Conservation (phyloP, 805 yeast genomes). For the Cyberlindnera japonica region DNA sequence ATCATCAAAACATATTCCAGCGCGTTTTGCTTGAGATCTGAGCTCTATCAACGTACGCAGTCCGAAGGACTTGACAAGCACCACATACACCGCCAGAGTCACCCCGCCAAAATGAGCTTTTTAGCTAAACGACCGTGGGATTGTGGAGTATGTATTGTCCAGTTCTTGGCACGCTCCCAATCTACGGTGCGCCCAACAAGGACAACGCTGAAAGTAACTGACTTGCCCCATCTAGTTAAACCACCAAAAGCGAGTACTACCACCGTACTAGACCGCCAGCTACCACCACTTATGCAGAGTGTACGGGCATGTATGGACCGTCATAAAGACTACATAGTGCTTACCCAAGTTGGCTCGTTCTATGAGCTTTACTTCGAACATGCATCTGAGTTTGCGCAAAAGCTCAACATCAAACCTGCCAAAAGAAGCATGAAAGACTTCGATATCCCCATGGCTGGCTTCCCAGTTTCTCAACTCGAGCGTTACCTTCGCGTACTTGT, state of each 20-base stretch:
- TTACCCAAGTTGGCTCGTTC: constrained; percentile 83
- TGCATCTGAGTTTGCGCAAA: constrained; percentile 69
- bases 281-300: constrained; percentile 35
- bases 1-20: no score
- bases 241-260: not conserved
- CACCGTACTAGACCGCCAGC: constrained; percentile 5
- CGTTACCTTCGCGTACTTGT: constrained; percentile 74
- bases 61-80: no score
- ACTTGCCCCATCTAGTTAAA: constrained; percentile 7
- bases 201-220: constrained; percentile 6
- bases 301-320: constrained; percentile 41
- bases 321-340: constrained; percentile 51
- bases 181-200: constrained; percentile 1
- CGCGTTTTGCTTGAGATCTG: no score
- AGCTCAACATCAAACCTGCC: constrained; percentile 70
- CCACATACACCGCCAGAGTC: no score
- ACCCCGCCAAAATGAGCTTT: no score
- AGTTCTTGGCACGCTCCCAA: not conserved
- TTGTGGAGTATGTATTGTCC: not conserved
- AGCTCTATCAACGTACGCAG: no score
- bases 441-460: constrained; percentile 82
- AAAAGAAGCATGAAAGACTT: constrained; percentile 42
- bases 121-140: not conserved
- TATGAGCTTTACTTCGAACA: constrained; percentile 88
- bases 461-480: constrained; percentile 69